Percentiles rank a stretch among this genome's conserved stretches.
These are phyloP conservation scores for Raphidocelis subcapitata DNA, from an alignment of 139 green algal species.

Conservation along the genomic window DNA sequence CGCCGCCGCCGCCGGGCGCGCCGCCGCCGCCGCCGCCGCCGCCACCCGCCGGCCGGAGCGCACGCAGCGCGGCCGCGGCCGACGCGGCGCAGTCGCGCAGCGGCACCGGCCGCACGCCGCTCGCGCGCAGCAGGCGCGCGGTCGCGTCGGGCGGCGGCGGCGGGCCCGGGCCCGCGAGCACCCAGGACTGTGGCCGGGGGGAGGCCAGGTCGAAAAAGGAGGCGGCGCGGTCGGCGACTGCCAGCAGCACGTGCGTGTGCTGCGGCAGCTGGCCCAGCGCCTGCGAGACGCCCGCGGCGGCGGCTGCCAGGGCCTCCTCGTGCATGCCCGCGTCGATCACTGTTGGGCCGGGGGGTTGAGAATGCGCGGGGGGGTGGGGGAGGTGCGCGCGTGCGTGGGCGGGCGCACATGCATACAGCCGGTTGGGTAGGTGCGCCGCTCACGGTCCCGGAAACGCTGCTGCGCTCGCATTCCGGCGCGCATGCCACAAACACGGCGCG, in stretches of 20 bases:
- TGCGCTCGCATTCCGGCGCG: too few species aligned
- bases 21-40: too few species aligned
- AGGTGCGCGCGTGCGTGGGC: too few species aligned
- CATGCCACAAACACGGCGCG: too few species aligned
- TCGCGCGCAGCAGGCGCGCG: constrained; percentile 3
- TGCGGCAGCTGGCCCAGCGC: constrained; percentile 10
- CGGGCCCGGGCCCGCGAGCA: neutral
- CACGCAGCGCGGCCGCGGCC: neutral
- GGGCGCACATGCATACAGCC: too few species aligned
- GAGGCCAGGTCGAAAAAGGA: constrained; percentile 14
- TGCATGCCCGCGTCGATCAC: constrained; percentile 15
- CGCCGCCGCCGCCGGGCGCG: too few species aligned
- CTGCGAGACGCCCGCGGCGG: neutral
- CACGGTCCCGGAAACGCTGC: too few species aligned
- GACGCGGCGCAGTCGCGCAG: constrained; percentile 8
- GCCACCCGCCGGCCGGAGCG: neutral
- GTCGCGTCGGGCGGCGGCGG: neutral
- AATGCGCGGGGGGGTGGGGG: too few species aligned
- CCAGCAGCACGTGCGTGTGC: constrained; percentile 15
- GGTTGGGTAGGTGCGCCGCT: too few species aligned
- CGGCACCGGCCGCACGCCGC: constrained; percentile 16
- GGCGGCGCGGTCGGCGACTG: constrained; percentile 12
- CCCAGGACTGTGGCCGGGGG: constrained; percentile 10
- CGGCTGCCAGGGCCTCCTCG: neutral
- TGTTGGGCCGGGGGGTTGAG: too few species aligned